Evolutionary conservation across 805 yeast genomes (phyloP).

Genomic region (Suhomyces tanzawaensis): DNA sequence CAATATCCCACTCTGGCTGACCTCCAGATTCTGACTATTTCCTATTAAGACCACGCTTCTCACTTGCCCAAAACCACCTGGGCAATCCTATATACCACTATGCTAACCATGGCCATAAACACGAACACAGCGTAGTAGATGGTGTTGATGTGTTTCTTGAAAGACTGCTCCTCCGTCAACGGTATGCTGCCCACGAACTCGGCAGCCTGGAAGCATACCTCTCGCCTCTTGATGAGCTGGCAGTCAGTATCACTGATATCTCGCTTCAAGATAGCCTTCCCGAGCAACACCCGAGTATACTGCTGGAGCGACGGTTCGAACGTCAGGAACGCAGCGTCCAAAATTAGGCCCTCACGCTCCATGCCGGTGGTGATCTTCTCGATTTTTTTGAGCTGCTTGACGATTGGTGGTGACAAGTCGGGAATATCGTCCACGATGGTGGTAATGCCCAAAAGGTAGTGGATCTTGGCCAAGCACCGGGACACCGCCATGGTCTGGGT

Average conservation of each 20-base stretch:
- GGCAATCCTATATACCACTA: constrained; percentile 29
- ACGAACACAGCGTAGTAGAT: constrained; percentile 22
- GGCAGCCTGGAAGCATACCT: constrained; percentile 40
- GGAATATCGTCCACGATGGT: constrained; percentile 31
- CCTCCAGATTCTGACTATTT: too few species aligned
- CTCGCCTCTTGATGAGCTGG: constrained; percentile 34
- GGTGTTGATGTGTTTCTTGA: constrained; percentile 19
- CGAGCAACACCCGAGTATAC: constrained; percentile 37
- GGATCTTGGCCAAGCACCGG: constrained; percentile 24
- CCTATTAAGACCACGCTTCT: too few species aligned
- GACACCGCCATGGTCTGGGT: constrained; percentile 30
- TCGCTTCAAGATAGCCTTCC: constrained; percentile 39
- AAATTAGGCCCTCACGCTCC: constrained; percentile 31
- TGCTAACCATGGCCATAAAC: constrained; percentile 21
- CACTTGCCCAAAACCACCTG: constrained; percentile 12
- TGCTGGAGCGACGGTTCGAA: constrained; percentile 35
- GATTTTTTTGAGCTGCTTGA: constrained; percentile 32
- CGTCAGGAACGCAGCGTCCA: constrained; percentile 27
- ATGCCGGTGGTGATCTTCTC: constrained; percentile 40
- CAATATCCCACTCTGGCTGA: too few species aligned
- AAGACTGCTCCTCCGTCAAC: constrained; percentile 30
- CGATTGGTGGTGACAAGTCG: constrained; percentile 20
- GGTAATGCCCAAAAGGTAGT: constrained; percentile 25
- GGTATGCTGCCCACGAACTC: constrained; percentile 44
- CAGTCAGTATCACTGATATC: constrained; percentile 29